Conservation (phyloP, 2,329 filamentous ascomycete genomes). For the Colletotrichum liriopes region DNA sequence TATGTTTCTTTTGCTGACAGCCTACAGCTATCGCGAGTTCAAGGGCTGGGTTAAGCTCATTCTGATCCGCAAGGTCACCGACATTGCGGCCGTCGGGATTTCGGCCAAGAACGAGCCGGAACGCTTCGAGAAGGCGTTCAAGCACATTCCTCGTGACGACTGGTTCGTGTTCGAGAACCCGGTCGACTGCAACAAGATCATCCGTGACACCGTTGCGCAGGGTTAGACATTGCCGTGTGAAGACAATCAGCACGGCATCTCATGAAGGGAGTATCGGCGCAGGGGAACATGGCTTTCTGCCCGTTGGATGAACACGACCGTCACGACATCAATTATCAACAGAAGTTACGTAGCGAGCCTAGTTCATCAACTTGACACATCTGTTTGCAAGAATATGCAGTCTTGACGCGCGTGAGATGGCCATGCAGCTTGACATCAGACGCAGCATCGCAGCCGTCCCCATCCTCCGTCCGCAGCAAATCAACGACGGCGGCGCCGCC, state of each 20-base stretch:
- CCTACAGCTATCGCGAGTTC: slow-evolving; percentile 70
- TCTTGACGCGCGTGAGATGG: neutral
- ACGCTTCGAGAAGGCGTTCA: slow-evolving; percentile 88
- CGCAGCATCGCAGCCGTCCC: neutral
- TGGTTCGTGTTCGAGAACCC: slow-evolving; percentile 91
- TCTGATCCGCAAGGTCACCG: slow-evolving; percentile 86
- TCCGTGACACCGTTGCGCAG: slow-evolving; percentile 50
- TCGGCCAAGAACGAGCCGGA: slow-evolving; percentile 80
- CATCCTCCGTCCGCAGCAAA: slow-evolving; percentile 13
- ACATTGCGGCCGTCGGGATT: slow-evolving; percentile 79
- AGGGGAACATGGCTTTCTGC: neutral
- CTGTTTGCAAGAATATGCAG: neutral
- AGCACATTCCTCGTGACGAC: slow-evolving; percentile 75
- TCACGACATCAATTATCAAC: slow-evolving; percentile 1
- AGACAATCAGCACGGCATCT: neutral
- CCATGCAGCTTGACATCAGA: slow-evolving; percentile 4
- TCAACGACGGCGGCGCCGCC: slow-evolving; percentile 12
- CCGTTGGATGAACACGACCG: slow-evolving; percentile 8
- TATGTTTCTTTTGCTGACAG: neutral
- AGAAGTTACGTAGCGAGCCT: slow-evolving; percentile 26
- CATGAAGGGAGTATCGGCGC: slow-evolving; percentile 2
- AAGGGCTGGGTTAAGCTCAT: slow-evolving; percentile 87
- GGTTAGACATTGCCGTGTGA: slow-evolving; percentile 3
- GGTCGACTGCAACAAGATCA: slow-evolving; percentile 69
- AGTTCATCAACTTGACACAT: neutral